Evolutionary conservation across 1,139 yeast genomes (phyloP), one percentile per base, ranked within the genome.

Genomic region (Pichia sp.): DNA sequence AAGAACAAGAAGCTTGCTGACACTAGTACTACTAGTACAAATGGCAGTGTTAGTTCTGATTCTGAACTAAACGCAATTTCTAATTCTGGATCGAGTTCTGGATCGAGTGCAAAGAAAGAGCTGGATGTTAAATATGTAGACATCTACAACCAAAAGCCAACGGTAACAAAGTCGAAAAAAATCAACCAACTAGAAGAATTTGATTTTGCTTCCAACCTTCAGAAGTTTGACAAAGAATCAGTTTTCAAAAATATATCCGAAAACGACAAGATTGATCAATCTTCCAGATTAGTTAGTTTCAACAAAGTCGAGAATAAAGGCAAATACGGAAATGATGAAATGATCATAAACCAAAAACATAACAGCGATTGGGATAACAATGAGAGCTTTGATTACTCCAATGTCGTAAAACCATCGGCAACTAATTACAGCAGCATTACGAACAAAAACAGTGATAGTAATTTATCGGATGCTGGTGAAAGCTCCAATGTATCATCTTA

Each of bases 141-240:
- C 26, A 25, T 47, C 23, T 49, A 48, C 26, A 50, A 41, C n/a
- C 48, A 47, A 12, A 45, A 41, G 18, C 48, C 56, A 8, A 49
- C 48, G 16, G 22, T 30, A 3, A 48, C 34, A 26, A n/a, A 21
- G 13, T 78, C 78, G 4, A 64, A 70, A 18, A 71, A 74, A 48
- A 76, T 81, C 56, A 79, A 79, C 58, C 60, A 71, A 28, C 69
- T 79, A 40, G 81, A 76, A 22, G 97, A 90, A 58, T 91, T 91
- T 70, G 97, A 91, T 66, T 91, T 91, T 68, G 88, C 82, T 54
- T 85, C 90, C 10, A 88, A 87, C 63, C 75, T 90, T 59, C 85
- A 86, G 28, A 80, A 84, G 75, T 91, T 91, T 64, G 95, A 91
- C 68, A 91, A 91, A 67, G 74, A 78, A 56, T 75, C 84, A 7